Base-by-base conservation (phyloP, 345 rosid genomes). In the Acer saccharum region DNA sequence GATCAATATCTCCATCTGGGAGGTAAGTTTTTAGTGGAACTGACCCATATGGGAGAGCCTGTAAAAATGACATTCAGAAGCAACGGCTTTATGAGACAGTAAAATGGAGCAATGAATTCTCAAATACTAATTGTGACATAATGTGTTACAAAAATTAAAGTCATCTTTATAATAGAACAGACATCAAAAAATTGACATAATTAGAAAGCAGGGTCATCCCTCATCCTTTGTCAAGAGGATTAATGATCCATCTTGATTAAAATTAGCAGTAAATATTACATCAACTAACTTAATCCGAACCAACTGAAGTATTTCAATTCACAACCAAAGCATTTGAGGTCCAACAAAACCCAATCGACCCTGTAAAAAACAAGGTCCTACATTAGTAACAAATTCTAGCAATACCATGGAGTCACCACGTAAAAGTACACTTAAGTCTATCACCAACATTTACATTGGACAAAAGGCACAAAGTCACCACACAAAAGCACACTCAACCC, bases 1-100 rank as follows among this genome's bases (percentile, higher is more conserved):
- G 72, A 71, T 83, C 88, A 32, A 85, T 85, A 76, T 85, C 88
- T 13, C 88, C 86, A 76, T 85, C 88, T 1, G 83, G 86, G 5
- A 85, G 83, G 65, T 80, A 85, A 3, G 83, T 85, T 65, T 81
- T 85, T 29, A 83, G 50, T 20, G 86, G 88, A 73, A 81, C 79
- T 25, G 82, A 80, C 54, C 79, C 79, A 69, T 62, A 80, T 9
- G 76, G 76, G 64, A 81, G 73, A 39, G 79, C 81, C 83, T 84
- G 77, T 35, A 23, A 6, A 39, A 35, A 52, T 27, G 32, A 44
- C 20, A 74, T 17, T 63, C 23, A 43, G 18, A 72, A 35, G 17
- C 18, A 62, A 63, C 9, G 11, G 16, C 61, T 11, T 12, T 73
- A 41, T 58, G 9, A 60, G 35, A 48, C 13, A 21, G 44, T 61